These are phyloP conservation scores for Sicyos baderoa DNA, from an alignment of 306 rosid genomes.

Conservation along the genomic window DNA sequence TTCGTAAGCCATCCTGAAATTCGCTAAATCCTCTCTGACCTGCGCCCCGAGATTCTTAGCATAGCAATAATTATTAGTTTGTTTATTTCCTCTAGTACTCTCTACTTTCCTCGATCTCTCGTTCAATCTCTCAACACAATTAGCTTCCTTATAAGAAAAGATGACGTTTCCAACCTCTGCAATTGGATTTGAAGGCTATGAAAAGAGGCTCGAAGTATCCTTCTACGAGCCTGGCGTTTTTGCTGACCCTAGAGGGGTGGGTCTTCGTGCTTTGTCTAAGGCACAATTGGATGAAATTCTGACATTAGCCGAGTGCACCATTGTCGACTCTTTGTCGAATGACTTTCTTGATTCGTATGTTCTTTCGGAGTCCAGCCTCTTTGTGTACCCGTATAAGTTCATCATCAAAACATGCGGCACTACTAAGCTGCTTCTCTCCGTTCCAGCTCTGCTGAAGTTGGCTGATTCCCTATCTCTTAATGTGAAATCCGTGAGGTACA, in stretches of 20 bases:
- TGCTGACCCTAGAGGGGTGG: slow-evolving; percentile 59
- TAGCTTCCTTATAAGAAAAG: slow-evolving; percentile 23
- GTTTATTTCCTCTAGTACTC: slow-evolving; percentile 15
- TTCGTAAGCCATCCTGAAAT: slow-evolving; percentile 83
- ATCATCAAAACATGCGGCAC: slow-evolving; percentile 95
- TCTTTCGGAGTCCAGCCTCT: slow-evolving; percentile 89
- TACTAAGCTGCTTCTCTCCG: slow-evolving; percentile 69
- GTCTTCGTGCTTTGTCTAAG: slow-evolving; percentile 61
- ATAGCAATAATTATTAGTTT: slow-evolving; percentile 18
- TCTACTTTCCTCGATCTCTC: slow-evolving; percentile 20
- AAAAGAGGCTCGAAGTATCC: slow-evolving; percentile 84
- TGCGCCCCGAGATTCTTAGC: slow-evolving; percentile 28
- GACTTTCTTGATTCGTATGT: slow-evolving; percentile 77
- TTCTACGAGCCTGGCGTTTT: slow-evolving; percentile 57
- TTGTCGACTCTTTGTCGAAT: slow-evolving; percentile 72
- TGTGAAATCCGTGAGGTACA: slow-evolving; percentile 67
- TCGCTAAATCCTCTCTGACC: slow-evolving; percentile 19
- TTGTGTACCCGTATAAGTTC: slow-evolving; percentile 64
- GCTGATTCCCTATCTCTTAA: slow-evolving; percentile 51
- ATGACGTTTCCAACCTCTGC: slow-evolving; percentile 63
- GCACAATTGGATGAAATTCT: slow-evolving; percentile 71
- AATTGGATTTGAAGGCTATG: slow-evolving; percentile 92
- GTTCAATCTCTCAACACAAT: slow-evolving; percentile 9
- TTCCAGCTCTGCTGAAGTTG: slow-evolving; percentile 65
- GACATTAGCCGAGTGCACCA: slow-evolving; percentile 79